Evolutionary conservation across 2,329 filamentous ascomycete species (phyloP).

Genomic region (Passalora sequoiae): DNA sequence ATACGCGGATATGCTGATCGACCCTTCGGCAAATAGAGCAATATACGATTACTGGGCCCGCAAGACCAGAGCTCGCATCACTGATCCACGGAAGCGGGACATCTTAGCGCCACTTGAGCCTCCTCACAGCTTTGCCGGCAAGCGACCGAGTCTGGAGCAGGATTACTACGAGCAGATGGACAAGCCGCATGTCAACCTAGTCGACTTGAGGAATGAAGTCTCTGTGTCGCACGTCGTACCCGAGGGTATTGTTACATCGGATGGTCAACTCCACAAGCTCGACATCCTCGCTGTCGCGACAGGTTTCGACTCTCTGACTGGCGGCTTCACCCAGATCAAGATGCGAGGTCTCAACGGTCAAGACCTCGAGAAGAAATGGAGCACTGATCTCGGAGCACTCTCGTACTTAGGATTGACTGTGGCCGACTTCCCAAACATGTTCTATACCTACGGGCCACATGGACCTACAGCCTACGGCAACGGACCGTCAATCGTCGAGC

Average conservation of each 20-base stretch:
- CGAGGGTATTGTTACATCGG: constrained; percentile 44
- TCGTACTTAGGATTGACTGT: constrained; percentile 36
- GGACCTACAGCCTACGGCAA: too few species aligned
- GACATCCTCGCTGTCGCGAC: constrained; percentile 44
- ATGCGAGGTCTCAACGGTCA: constrained; percentile 26
- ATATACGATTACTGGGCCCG: too few species aligned
- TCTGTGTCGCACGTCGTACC: constrained; percentile 46
- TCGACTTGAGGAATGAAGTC: constrained; percentile 39
- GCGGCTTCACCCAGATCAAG: constrained; percentile 33
- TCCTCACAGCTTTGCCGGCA: too few species aligned
- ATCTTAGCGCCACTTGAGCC: too few species aligned
- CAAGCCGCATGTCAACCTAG: constrained; percentile 37
- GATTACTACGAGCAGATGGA: constrained; percentile 44
- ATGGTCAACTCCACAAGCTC: constrained; percentile 39
- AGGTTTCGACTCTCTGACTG: constrained; percentile 40
- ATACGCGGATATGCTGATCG: too few species aligned
- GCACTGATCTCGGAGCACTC: constrained; percentile 40
- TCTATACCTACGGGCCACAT: constrained; percentile 42
- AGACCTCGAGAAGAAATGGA: constrained; percentile 35
- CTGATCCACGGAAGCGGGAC: too few species aligned
- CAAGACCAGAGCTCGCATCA: too few species aligned
- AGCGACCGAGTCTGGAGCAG: too few species aligned
- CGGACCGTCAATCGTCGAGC: too few species aligned
- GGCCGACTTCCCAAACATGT: constrained; percentile 32
- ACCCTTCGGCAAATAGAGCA: too few species aligned